Evolutionary conservation across 2,329 filamentous ascomycete genomes (phyloP), one percentile per base, ranked within the genome.

Genomic region (Verticillium nonalfalfae): DNA sequence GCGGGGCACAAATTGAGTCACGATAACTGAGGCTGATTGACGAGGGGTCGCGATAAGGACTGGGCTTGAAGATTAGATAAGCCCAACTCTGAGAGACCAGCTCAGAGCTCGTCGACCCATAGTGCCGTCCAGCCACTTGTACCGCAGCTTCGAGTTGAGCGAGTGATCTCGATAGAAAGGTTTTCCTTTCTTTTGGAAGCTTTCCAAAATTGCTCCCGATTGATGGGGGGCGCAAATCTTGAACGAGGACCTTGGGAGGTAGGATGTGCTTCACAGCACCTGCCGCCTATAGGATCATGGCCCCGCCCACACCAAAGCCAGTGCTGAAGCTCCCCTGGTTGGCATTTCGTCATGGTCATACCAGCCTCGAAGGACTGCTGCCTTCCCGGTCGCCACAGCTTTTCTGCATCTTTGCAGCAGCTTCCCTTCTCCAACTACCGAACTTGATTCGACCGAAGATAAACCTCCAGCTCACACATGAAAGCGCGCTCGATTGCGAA

Each of bases 341-440:
- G n/a, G 39, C 18, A 52, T 58, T 55, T 61, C 63, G 61, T 64
- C 63, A 63, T 59, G 59, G 57, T 52, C 58, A 59, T 31, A 38
- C 34, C 21, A 39, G 33, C 60, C 50, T 62, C 45, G 14, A 52
- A 26, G 45, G 18, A 18, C 45, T 52, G 10, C 39, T 7, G 21
- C 15, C 9, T 9, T 13, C 21, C 18, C 31, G 33, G 40, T 34
- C n/a, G 14, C 34, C 9, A 21, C 18, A 15, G 26, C 13, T 13
- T 58, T 38, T 13, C 60, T 38, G 35, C 34, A 26, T 18, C 45
- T 26, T 52, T 7, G 7, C 7, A 4, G 18, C 45, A 21, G 13
- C n/a, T 6, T 40, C 14, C 11, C 21, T 21, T 13, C 18, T 2
- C n/a, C n/a, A 21, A n/a, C 4, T 7, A 52, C 45, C 45, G 18